Evolutionary conservation across 2,329 filamentous ascomycete species (phyloP).

Genomic region (Exserohilum rostratum): DNA sequence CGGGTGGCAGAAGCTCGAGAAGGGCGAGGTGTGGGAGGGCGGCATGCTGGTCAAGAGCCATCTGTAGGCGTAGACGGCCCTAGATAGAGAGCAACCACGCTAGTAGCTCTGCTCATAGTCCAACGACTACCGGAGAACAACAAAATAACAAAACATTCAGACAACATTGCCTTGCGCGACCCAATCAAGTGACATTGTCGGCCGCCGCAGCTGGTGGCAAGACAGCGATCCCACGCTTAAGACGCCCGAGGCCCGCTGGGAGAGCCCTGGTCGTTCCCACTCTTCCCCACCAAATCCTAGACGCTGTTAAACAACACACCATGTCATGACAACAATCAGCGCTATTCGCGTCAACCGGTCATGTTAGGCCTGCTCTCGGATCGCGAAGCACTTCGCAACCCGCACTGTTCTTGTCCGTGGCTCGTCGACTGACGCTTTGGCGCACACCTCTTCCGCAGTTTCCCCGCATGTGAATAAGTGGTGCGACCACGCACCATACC

Average conservation of each 20-base stretch:
- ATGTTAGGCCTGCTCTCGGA: constrained; percentile 16
- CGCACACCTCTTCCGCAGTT: constrained; percentile 18
- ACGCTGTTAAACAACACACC: constrained; percentile 25
- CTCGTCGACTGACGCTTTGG: constrained; percentile 22
- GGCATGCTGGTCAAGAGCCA: constrained; percentile 62
- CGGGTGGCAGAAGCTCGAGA: constrained; percentile 83
- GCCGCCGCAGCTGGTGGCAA: not conserved
- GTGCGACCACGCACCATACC: constrained; percentile 9
- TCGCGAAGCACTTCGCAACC: constrained; percentile 19
- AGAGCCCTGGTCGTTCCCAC: constrained; percentile 20
- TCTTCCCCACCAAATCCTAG: constrained; percentile 18
- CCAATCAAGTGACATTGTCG: no score
- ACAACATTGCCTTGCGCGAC: no score
- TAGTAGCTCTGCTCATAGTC: not conserved
- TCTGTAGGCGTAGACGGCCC: constrained; percentile 23
- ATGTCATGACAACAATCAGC: constrained; percentile 27
- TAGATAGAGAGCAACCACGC: not conserved
- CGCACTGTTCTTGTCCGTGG: constrained; percentile 15
- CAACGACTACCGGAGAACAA: constrained; percentile 1
- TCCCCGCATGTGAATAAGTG: constrained; percentile 29
- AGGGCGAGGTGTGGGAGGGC: constrained; percentile 72
- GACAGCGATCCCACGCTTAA: not conserved
- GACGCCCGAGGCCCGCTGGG: constrained; percentile 8
- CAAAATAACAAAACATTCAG: not conserved
- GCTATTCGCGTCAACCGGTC: constrained; percentile 14